Conservation (phyloP, 2,329 filamentous ascomycete genomes). For the Claviceps africana region DNA sequence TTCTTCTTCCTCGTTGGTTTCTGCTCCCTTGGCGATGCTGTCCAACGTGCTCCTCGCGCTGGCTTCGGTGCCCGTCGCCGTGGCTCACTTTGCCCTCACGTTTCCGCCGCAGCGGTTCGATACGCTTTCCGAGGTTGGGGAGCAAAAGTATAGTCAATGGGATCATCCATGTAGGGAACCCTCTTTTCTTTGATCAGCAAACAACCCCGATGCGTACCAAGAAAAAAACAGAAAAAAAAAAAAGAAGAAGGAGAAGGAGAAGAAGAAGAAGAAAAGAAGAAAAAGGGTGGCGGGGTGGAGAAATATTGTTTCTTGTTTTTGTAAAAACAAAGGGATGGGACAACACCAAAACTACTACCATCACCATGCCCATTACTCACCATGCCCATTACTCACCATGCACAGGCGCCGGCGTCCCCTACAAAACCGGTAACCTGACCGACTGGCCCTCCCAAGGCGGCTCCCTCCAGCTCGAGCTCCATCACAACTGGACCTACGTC, state of each 20-base stretch:
- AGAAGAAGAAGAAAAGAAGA: no score
- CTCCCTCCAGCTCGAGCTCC: conserved; percentile 32
- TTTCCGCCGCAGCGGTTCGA: conserved; percentile 37
- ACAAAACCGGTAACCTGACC: conserved; percentile 30
- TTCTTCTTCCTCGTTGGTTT: no score
- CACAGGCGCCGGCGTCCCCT: conserved; percentile 33
- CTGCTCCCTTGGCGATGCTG: no score
- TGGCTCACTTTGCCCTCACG: conserved; percentile 34
- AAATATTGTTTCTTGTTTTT: no score
- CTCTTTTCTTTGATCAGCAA: not conserved
- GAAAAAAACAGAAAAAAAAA: not conserved
- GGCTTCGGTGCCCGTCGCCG: conserved; percentile 22
- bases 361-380: not conserved
- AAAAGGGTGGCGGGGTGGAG: no score
- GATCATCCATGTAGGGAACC: conserved; percentile 32
- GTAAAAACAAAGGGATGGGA: not conserved
- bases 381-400: not conserved
- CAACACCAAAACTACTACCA: not conserved
- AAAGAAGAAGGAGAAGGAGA: no score
- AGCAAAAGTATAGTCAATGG: conserved; percentile 33
- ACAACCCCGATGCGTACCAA: no score
- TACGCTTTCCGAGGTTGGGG: conserved; percentile 25
- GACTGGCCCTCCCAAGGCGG: conserved; percentile 40
- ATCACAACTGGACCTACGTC: conserved; percentile 38
- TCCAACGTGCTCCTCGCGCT: conserved; percentile 20